phyloP scores from a whole-genome alignment of 208 protist genomes.

The Crithidia acanthocephali region DNA sequence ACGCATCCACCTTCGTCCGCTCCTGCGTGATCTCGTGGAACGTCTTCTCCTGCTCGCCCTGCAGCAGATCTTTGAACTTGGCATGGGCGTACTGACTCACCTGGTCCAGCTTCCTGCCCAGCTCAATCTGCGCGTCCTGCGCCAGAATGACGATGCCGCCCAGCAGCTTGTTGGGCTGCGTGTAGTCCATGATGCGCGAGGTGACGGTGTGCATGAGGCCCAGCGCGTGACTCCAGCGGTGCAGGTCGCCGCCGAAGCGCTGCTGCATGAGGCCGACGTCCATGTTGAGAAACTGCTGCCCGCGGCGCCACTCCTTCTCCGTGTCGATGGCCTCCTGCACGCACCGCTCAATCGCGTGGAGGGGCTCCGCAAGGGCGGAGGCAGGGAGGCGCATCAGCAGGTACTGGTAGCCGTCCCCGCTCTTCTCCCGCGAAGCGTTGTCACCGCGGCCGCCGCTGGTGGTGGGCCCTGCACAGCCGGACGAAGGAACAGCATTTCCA shows the following conservation, averaged over 20 bases:
- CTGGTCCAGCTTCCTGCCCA: constrained; percentile 84
- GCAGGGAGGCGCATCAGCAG: constrained; percentile 58
- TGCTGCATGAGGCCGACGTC: constrained; percentile 86
- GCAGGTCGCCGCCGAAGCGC: constrained; percentile 75
- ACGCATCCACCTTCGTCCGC: constrained; percentile 72
- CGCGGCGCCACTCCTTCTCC: constrained; percentile 83
- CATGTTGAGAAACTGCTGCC: constrained; percentile 85
- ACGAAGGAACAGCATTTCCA: background rate
- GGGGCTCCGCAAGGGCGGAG: constrained; percentile 58
- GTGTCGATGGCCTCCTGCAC: constrained; percentile 75
- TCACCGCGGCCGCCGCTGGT: background rate
- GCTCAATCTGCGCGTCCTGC: constrained; percentile 84
- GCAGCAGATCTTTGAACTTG: constrained; percentile 87
- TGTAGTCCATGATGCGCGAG: constrained; percentile 83
- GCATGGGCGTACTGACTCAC: constrained; percentile 75
- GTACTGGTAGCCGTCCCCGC: constrained; percentile 51
- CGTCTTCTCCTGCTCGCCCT: constrained; percentile 60
- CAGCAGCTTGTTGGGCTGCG: constrained; percentile 83
- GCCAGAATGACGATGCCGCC: constrained; percentile 86
- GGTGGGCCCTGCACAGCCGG: constrained; percentile 4
- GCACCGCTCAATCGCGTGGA: constrained; percentile 80
- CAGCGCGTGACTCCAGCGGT: constrained; percentile 71
- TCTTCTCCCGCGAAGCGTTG: background rate
- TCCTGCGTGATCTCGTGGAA: constrained; percentile 61
- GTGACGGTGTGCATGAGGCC: constrained; percentile 72